Conservation (phyloP, 1,139 yeast species). For the Pneumocystis wakefieldiae region DNA sequence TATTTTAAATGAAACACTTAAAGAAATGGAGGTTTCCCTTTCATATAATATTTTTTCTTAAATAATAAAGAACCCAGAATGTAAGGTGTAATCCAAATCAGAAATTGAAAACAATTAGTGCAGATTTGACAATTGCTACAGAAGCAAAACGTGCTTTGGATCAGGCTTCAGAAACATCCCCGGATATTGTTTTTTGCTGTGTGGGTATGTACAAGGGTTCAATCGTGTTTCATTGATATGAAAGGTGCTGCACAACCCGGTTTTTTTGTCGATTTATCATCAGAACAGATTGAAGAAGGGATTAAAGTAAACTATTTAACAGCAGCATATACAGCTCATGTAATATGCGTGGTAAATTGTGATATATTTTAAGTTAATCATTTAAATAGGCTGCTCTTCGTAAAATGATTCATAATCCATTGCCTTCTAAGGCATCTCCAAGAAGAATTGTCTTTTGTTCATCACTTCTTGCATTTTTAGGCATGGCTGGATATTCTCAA, state of each 20-base stretch:
- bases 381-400: slow-evolving; percentile 26
- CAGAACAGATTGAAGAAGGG: slow-evolving; percentile 45
- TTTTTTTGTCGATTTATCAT: slow-evolving; percentile 51
- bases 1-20: slow-evolving; percentile 38
- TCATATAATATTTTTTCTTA: slow-evolving; percentile 6
- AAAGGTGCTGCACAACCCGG: slow-evolving; percentile 59
- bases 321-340: slow-evolving; percentile 55
- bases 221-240: not conserved
- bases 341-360: slow-evolving; percentile 2
- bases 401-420: slow-evolving; percentile 26
- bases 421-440: slow-evolving; percentile 7
- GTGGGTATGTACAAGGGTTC: slow-evolving; percentile 35
- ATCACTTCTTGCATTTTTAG: slow-evolving; percentile 67
- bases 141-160: slow-evolving; percentile 34
- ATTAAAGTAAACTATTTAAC: slow-evolving; percentile 59
- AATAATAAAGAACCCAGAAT: slow-evolving; percentile 1
- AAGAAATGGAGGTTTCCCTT: slow-evolving; percentile 26
- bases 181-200: slow-evolving; percentile 68
- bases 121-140: slow-evolving; percentile 52
- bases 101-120: slow-evolving; percentile 34
- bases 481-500: slow-evolving; percentile 80
- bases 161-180: slow-evolving; percentile 23
- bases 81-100: slow-evolving; percentile 21
- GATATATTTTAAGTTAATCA: not conserved
- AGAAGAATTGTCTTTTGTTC: slow-evolving; percentile 65